Evolutionary conservation across 352 stramenopile species (phyloP).

Genomic region (Phytopythium cucurbitacearum): DNA sequence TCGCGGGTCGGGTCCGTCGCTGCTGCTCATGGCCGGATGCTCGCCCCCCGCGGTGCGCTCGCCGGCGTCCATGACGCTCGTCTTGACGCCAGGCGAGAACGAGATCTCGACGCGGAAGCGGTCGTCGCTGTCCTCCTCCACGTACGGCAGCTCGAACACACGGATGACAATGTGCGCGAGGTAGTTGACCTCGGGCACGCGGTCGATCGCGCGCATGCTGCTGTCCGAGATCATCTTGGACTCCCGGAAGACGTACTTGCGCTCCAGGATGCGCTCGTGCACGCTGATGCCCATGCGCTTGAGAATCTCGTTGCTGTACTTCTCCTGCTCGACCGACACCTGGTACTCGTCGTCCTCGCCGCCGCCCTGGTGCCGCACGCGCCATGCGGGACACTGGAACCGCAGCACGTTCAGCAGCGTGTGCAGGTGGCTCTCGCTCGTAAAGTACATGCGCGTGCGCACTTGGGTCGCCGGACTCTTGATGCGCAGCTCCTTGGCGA

Average conservation of each 20-base stretch:
- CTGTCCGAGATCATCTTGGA: slow-evolving; percentile 79
- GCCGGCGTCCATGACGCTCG: slow-evolving; percentile 14
- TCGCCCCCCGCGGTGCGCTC: not conserved
- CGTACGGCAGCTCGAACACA: slow-evolving; percentile 94
- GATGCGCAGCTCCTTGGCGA: slow-evolving; percentile 93
- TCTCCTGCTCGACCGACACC: slow-evolving; percentile 75
- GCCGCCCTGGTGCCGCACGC: slow-evolving; percentile 44
- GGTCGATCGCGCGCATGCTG: slow-evolving; percentile 69
- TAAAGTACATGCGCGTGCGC: slow-evolving; percentile 99
- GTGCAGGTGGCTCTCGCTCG: slow-evolving; percentile 98
- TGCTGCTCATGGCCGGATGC: not conserved
- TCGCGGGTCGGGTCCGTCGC: slow-evolving; percentile 24
- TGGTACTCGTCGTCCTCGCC: slow-evolving; percentile 64
- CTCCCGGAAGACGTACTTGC: slow-evolving; percentile 78
- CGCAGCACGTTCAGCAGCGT: slow-evolving; percentile 97
- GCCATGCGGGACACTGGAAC: slow-evolving; percentile 80
- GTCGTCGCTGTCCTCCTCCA: slow-evolving; percentile 79
- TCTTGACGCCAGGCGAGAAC: slow-evolving; percentile 71
- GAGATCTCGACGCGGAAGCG: slow-evolving; percentile 86
- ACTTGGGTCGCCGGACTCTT: slow-evolving; percentile 88
- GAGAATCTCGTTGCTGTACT: slow-evolving; percentile 82
- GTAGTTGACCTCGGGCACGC: slow-evolving; percentile 96
- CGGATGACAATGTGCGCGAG: slow-evolving; percentile 98
- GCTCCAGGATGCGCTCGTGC: slow-evolving; percentile 70
- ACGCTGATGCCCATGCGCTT: slow-evolving; percentile 84